Conservation (phyloP, 495 filamentous ascomycete species). For the Usnea hakonensis region DNA sequence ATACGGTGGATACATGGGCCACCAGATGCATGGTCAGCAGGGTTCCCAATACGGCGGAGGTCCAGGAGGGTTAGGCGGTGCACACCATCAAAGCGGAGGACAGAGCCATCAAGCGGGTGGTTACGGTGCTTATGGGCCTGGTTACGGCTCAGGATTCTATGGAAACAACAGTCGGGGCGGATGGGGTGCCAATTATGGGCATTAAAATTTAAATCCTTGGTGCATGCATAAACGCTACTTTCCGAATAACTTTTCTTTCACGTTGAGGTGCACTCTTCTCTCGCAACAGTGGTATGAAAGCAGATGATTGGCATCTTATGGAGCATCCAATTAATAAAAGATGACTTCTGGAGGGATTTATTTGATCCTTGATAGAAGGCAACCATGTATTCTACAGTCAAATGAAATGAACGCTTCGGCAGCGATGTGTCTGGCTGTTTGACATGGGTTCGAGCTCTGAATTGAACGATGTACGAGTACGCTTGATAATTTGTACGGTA, state of each 20-base stretch:
- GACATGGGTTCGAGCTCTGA: background rate
- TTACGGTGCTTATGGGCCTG: constrained; percentile 42
- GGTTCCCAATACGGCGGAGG: constrained; percentile 54
- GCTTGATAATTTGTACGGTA: no score
- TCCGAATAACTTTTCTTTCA: background rate
- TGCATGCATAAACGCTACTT: background rate
- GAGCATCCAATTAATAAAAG: constrained; percentile 3
- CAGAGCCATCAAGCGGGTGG: constrained; percentile 43
- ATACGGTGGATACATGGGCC: constrained; percentile 68
- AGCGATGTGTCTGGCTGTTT: background rate
- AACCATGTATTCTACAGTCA: constrained; percentile 6
- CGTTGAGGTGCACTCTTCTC: constrained; percentile 8
- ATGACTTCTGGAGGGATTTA: constrained; percentile 3
- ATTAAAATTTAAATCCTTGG: constrained; percentile 14
- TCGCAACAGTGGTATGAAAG: constrained; percentile 2
- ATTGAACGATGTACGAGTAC: no score
- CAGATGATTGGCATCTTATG: background rate
- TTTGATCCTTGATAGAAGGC: background rate
- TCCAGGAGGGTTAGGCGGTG: constrained; percentile 61
- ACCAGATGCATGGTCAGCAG: constrained; percentile 54
- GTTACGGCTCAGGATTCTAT: constrained; percentile 49
- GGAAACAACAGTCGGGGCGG: constrained; percentile 43
- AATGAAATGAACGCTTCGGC: background rate
- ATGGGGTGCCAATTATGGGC: constrained; percentile 66
- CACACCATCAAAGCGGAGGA: constrained; percentile 55